These are phyloP conservation scores for Solanum piurae DNA, from an alignment of 257 asterid species.

Conservation along the genomic window DNA sequence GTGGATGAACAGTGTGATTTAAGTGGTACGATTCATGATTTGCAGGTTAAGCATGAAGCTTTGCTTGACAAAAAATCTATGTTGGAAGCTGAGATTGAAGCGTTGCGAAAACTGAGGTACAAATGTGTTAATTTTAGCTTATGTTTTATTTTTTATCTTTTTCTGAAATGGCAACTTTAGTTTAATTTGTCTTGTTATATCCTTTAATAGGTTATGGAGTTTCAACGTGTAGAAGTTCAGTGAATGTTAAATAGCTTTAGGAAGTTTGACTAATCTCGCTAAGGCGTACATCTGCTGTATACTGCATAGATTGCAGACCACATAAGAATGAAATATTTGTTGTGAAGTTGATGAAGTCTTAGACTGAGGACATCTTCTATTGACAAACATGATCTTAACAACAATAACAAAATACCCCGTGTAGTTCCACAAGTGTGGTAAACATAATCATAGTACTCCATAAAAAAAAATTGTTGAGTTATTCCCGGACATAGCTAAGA, in stretches of 20 bases:
- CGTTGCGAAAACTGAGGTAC: conserved; percentile 72
- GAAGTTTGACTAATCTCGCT: neutral
- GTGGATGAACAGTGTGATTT: conserved; percentile 28
- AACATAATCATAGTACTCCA: too few relatives aligned
- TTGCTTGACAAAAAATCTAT: conserved; percentile 58
- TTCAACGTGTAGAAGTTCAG: neutral
- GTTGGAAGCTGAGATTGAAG: conserved; percentile 82
- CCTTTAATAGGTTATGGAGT: neutral
- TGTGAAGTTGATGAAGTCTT: too few relatives aligned
- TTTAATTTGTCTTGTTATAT: neutral
- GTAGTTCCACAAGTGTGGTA: too few relatives aligned
- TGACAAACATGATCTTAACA: too few relatives aligned
- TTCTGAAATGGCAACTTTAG: neutral
- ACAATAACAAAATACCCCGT: too few relatives aligned
- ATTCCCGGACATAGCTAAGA: too few relatives aligned
- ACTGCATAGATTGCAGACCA: too few relatives aligned
- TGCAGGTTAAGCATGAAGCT: conserved; percentile 41
- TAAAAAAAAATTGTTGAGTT: too few relatives aligned
- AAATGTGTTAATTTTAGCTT: neutral
- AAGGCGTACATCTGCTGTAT: too few relatives aligned
- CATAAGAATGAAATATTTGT: too few relatives aligned
- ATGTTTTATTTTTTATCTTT: neutral
- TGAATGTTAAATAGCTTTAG: neutral
- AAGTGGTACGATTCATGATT: conserved; percentile 15
- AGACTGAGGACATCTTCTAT: too few relatives aligned